A percentile compares a stretch with the other conserved stretches of the same genome.
These are phyloP conservation scores for Fusarium burgessii DNA, from an alignment of 2,329 filamentous ascomycete species.

Conservation along the genomic window DNA sequence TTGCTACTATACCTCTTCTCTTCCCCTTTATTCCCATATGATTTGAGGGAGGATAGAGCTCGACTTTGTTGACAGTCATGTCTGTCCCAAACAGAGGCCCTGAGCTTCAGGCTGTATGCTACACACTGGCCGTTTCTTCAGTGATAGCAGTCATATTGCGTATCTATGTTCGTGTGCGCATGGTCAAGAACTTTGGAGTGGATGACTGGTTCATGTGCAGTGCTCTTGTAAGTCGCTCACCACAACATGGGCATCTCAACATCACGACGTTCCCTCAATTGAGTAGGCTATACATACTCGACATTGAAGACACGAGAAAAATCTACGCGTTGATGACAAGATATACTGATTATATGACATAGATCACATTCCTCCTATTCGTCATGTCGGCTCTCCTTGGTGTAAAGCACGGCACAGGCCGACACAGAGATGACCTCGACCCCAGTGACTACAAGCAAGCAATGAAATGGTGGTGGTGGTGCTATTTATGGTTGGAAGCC, in stretches of 20 bases:
- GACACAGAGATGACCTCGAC: constrained; percentile 51
- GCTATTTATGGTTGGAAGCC: constrained; percentile 46
- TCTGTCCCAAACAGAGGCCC: constrained; percentile 50
- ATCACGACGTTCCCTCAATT: neutral
- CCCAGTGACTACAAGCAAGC: constrained; percentile 46
- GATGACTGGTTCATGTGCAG: constrained; percentile 56
- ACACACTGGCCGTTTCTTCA: constrained; percentile 46
- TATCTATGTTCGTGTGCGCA: constrained; percentile 50
- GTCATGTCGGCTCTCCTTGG: constrained; percentile 51
- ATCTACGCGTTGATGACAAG: neutral
- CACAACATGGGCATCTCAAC: neutral
- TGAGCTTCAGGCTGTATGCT: constrained; percentile 51
- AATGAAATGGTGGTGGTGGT: constrained; percentile 55
- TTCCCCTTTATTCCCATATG: constrained; percentile 14
- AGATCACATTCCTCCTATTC: constrained; percentile 55
- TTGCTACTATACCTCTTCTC: neutral
- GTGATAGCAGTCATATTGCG: constrained; percentile 48
- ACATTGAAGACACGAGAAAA: neutral
- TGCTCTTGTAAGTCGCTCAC: constrained; percentile 47
- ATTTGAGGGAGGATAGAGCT: neutral
- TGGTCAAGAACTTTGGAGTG: constrained; percentile 55
- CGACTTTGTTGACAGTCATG: constrained; percentile 34
- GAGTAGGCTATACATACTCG: neutral
- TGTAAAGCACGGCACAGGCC: constrained; percentile 56
- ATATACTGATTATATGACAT: neutral